Evolutionary conservation across 1,139 yeast species (phyloP), one percentile per base, ranked within the genome.

Genomic region (Debaryomycetaceae sp.): DNA sequence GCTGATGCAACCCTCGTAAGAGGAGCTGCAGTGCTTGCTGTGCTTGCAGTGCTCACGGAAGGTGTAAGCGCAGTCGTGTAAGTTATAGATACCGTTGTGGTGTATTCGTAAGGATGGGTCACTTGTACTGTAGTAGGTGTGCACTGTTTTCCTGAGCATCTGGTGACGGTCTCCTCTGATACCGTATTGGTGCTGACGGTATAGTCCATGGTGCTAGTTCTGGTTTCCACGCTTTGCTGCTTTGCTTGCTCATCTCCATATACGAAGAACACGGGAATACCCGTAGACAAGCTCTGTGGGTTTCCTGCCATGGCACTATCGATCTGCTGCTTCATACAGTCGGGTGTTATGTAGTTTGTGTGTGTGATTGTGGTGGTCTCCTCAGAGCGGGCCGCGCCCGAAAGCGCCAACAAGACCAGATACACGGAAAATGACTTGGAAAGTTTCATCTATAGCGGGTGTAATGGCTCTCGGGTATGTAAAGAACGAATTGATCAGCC

Each of bases 181-280:
- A 59, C 54, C 7, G 50, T 35, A 6, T 48, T 42, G 6, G 62
- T 46, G 36, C 52, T 51, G 24, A 58, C 57, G 1, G 63, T 53
- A 41, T 55, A 55, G 5, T 37, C 8, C 13, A 33, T 27, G 8
- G 42, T 38, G 13, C 13, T 29, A 23, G 22, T 29, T 13, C 20
- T 2, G 20, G 36, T 23, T 31, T 17, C 23, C 29, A 24, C 37
- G 23, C 13, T 36, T 13, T 14, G 31, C 22, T 9, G 29, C 51
- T 14, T 45, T 49, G 22, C 50, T 52, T 22, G 50, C 69, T 47
- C 50, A 14, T 51, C 53, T 13, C 50, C 70, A 44, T 69, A 64
- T 5, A 66, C 71, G 42, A 69, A 63, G 1, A 60, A 66, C 36
- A 70, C 52, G 20, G 62, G 60, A 36, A 70, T 68, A 17, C 76